Evolutionary conservation across 345 rosid species (phyloP).

Genomic region (Lepidium africanum): DNA sequence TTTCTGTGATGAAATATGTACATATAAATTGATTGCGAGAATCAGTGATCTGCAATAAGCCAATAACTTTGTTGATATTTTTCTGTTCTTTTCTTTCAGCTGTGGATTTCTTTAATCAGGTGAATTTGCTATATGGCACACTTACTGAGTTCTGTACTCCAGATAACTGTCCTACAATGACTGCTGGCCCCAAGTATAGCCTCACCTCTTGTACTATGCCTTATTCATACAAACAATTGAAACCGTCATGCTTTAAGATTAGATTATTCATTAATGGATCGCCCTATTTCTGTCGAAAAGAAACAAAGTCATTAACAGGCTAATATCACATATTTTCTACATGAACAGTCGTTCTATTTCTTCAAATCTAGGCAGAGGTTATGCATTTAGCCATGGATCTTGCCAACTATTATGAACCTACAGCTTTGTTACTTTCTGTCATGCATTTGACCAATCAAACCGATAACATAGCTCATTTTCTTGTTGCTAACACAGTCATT

Average conservation of each 20-base stretch:
- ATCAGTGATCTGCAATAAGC: not conserved
- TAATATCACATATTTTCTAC: not conserved
- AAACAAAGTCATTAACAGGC: not conserved
- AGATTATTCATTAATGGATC: not conserved
- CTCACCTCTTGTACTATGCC: conserved; percentile 1
- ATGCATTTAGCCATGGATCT: not conserved
- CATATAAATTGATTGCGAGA: not conserved
- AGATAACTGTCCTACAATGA: conserved; percentile 96
- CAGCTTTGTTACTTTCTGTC: not conserved
- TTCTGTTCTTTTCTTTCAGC: conserved; percentile 38
- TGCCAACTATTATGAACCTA: not conserved
- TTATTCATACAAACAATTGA: not conserved
- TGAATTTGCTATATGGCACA: conserved; percentile 97
- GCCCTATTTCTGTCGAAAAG: not conserved
- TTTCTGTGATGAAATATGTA: not conserved
- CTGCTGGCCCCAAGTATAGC: conserved; percentile 98
- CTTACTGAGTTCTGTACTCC: conserved; percentile 97
- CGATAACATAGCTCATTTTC: not conserved
- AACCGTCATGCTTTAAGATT: not conserved
- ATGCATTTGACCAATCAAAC: not conserved
- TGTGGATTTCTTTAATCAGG: conserved; percentile 99
- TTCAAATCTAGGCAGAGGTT: not conserved
- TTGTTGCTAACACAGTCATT: not conserved
- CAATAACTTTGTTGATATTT: not conserved
- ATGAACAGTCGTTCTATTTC: not conserved